Evolutionary conservation across 768 basidiomycete genomes (phyloP), one percentile per base, ranked within the genome.

Genomic region (Tulasnella sp.): DNA sequence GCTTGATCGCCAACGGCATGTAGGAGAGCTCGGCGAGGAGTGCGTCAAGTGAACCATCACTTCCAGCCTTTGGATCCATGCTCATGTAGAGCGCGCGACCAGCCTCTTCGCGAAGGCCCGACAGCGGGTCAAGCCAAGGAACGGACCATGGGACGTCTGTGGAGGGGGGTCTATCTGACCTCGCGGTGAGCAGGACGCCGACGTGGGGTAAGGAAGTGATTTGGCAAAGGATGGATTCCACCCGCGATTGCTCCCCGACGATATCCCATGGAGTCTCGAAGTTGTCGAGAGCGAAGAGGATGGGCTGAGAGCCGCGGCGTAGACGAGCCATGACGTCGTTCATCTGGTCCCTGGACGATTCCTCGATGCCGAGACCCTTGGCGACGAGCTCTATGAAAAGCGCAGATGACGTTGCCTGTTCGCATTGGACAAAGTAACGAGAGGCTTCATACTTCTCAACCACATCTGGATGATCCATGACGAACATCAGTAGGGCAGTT

Each of bases 231-330:
- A 71, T 60, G 25, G 61, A 55, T 25, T 66, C 63, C 29, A 73
- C 64, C 24, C 63, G 58, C 8, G 53, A 60, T 53, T 63, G 67
- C 21, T 56, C 61, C 2, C 60, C 62, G 9, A 52, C 59, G 43
- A 64, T 63, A 59, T 72, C 66, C 73, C 73, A 73, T 3, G 70
- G 67, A 4, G 73, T 72, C 65, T 75, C 74, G 53, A 75, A 73
- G 52, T 75, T 73, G 56, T 75, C 73, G 10, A 75, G 64, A 22
- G 74, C 59, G 19, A 75, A 15, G 7, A 38, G 15, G 34, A 38
- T 38, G 34, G 34, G 34, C 15, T 38, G 7, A 15, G 5, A 7
- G 34, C 34, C 15, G 34, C 7, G 15, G 34, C 34, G 34, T 5
- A 34, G 68, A 51, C 68, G 66, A 22, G 49, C 50, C 29, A 68